phyloP scores from a whole-genome alignment of 176 grass and related monocot genomes.

The Alopecurus myosuroides region DNA sequence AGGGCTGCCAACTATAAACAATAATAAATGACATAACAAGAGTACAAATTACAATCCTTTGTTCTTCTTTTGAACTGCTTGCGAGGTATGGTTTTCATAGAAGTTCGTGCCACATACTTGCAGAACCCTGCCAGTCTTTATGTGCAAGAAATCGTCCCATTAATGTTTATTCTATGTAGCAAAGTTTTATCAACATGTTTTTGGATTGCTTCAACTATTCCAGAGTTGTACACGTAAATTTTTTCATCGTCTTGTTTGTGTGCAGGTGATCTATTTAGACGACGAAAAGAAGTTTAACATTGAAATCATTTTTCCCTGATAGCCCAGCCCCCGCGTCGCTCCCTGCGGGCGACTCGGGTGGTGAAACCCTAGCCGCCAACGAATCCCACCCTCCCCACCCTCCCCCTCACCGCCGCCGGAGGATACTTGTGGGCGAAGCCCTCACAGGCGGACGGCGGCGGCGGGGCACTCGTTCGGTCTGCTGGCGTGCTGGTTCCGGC shows the following conservation, averaged over 20 bases:
- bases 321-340: too few relatives aligned
- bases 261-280: slow-evolving; percentile 76
- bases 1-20: neutral
- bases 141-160: neutral
- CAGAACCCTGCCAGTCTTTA: neutral
- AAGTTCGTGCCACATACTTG: neutral
- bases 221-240: neutral
- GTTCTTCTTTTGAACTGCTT: neutral
- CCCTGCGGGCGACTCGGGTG: too few relatives aligned
- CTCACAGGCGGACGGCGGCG: too few relatives aligned
- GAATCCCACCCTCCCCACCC: too few relatives aligned
- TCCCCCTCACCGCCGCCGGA: too few relatives aligned
- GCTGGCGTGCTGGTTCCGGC: too few relatives aligned
- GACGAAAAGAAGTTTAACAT: slow-evolving; percentile 82
- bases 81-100: neutral
- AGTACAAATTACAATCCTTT: neutral
- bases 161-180: neutral
- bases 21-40: neutral
- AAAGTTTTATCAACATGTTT: neutral
- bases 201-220: neutral
- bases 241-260: neutral
- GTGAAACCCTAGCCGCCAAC: too few relatives aligned
- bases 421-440: too few relatives aligned
- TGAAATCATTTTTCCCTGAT: slow-evolving; percentile 68
- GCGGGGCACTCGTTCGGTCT: too few relatives aligned